A percentile compares a stretch with the other conserved stretches of the same genome.
phyloP scores from a whole-genome alignment of 192 early-diverging fungal species.

The Dispira parvispora region DNA sequence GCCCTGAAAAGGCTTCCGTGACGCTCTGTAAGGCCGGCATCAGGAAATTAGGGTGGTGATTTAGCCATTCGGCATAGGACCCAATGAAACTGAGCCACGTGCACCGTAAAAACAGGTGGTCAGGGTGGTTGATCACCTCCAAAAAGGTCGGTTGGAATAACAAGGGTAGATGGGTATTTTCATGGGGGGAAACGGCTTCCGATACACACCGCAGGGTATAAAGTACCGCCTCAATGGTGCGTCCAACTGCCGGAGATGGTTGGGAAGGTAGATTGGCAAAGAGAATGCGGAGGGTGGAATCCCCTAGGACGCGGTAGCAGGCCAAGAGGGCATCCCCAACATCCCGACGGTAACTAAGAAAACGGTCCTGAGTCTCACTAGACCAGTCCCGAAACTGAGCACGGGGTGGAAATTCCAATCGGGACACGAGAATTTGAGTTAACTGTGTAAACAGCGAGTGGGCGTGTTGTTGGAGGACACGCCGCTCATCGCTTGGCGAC shows the following conservation, averaged over 20 bases:
- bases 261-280: constrained; percentile 15
- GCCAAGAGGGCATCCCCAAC: constrained; percentile 56
- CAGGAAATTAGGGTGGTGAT: constrained; percentile 30
- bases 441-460: constrained; percentile 32
- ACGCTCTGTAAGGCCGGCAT: constrained; percentile 16
- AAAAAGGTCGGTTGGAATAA: constrained; percentile 37
- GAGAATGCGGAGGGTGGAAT: constrained; percentile 32
- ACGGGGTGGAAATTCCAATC: constrained; percentile 35
- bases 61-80: constrained; percentile 39
- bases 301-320: constrained; percentile 44
- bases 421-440: constrained; percentile 32
- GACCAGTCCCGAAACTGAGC: constrained; percentile 34
- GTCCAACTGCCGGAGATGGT: constrained; percentile 10
- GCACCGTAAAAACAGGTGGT: background rate
- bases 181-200: constrained; percentile 37
- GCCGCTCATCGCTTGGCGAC: constrained; percentile 12
- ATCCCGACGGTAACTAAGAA: constrained; percentile 45
- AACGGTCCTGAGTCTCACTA: constrained; percentile 38
- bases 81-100: constrained; percentile 15
- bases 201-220: constrained; percentile 46
- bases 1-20: background rate
- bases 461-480: constrained; percentile 23
- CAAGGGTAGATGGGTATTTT: constrained; percentile 33
- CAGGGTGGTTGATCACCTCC: background rate
- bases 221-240: constrained; percentile 36